These are phyloP conservation scores for Sugiyamaella paludigena DNA, from an alignment of 1,139 yeast genomes.

Conservation along the genomic window DNA sequence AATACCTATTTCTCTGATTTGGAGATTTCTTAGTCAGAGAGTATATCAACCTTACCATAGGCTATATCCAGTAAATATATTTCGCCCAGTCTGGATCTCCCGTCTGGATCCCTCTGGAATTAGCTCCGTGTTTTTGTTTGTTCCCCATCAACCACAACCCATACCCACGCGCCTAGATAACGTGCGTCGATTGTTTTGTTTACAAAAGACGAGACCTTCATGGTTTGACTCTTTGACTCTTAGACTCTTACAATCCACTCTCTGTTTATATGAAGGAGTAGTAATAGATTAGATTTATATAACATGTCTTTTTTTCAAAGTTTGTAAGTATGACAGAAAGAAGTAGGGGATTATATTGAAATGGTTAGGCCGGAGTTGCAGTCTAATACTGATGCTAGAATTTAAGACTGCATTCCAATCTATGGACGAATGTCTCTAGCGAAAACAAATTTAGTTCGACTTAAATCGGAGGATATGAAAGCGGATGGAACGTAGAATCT, in stretches of 20 bases:
- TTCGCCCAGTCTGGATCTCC: no score
- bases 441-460: no score
- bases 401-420: not conserved
- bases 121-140: not conserved
- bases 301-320: constrained; percentile 14
- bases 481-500: constrained; percentile 88
- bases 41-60: no score
- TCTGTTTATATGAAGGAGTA: not conserved
- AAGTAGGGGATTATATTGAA: no score
- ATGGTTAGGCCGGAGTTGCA: no score
- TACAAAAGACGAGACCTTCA: not conserved
- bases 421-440: not conserved
- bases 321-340: constrained; percentile 11
- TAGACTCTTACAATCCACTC: not conserved
- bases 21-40: no score
- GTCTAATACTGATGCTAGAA: no score
- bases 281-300: not conserved
- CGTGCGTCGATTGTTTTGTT: not conserved
- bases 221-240: not conserved
- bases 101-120: no score
- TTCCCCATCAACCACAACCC: not conserved
- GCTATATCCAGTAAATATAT: no score
- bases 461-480: no score
- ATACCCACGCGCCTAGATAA: not conserved
- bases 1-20: no score